A percentile compares a stretch with the other conserved stretches of the same genome.
Conservation (phyloP, 129 eudicot genomes). For the Centella asiatica region DNA sequence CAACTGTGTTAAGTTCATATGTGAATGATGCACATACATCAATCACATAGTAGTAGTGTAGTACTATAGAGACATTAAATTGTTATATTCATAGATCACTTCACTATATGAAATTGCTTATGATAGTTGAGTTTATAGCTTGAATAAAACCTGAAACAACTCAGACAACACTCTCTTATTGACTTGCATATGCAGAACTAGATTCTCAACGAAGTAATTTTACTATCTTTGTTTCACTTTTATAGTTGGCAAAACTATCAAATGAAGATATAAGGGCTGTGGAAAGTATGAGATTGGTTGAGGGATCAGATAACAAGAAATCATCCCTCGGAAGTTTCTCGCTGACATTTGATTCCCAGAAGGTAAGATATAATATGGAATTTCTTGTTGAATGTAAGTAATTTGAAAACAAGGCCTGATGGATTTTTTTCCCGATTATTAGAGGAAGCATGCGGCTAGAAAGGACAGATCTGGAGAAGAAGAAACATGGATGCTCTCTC, state of each 20-base stretch:
- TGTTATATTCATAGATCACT: too few relatives aligned
- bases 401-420: conserved; percentile 17
- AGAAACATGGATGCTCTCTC: conserved; percentile 76
- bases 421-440: conserved; percentile 22
- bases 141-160: too few relatives aligned
- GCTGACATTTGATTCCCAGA: conserved; percentile 54
- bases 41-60: too few relatives aligned
- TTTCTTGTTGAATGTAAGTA: background rate
- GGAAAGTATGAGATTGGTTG: conserved; percentile 71
- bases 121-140: too few relatives aligned
- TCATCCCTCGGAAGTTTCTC: conserved; percentile 62
- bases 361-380: conserved; percentile 35
- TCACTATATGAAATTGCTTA: too few relatives aligned
- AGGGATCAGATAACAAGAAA: conserved; percentile 41
- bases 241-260: conserved; percentile 75
- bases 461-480: conserved; percentile 84
- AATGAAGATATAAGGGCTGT: conserved; percentile 57
- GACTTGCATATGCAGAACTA: background rate
- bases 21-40: background rate
- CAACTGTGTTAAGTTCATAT: background rate
- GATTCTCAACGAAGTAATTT: background rate
- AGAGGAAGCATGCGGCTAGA: conserved; percentile 64
- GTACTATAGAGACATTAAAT: too few relatives aligned
- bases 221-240: background rate
- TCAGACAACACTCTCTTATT: too few relatives aligned